phyloP scores from a whole-genome alignment of 106 monocot genomes.

The Platanthera guangdongensis region DNA sequence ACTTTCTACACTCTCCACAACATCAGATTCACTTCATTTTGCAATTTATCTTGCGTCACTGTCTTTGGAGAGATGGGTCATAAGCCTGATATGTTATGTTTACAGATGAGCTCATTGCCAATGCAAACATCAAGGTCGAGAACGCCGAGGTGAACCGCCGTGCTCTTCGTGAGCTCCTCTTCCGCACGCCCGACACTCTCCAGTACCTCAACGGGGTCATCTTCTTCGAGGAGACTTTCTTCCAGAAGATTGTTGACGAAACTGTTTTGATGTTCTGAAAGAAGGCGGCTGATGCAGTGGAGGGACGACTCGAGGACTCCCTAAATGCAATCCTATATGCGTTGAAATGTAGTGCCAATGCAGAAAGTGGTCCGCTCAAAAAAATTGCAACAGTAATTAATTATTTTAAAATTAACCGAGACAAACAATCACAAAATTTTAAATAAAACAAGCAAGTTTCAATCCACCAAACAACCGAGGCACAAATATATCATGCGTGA shows the following conservation, averaged over 20 bases:
- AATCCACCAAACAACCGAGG: too few relatives aligned
- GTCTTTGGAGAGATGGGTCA: too few relatives aligned
- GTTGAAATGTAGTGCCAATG: too few relatives aligned
- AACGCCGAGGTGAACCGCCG: conserved; percentile 33
- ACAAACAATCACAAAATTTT: too few relatives aligned
- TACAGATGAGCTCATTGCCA: conserved; percentile 49
- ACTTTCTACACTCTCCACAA: too few relatives aligned
- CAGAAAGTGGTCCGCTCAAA: too few relatives aligned
- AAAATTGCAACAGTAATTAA: too few relatives aligned
- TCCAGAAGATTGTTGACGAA: conserved; percentile 36
- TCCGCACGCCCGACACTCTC: conserved; percentile 37
- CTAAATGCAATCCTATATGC: too few relatives aligned
- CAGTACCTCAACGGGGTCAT: conserved; percentile 38
- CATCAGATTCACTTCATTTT: not conserved
- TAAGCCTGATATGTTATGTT: not conserved
- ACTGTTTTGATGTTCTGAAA: conserved; percentile 40
- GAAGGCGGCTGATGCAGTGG: conserved; percentile 15
- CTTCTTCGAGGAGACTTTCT: conserved; percentile 43
- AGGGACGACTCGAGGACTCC: too few relatives aligned
- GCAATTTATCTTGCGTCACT: not conserved
- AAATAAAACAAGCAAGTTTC: too few relatives aligned
- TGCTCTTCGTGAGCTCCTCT: conserved; percentile 36
- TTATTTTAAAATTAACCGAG: too few relatives aligned
- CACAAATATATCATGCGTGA: too few relatives aligned
- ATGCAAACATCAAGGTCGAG: conserved; percentile 50